Conservation (phyloP, 208 protist species). For the Balamuthia mandrillaris region DNA sequence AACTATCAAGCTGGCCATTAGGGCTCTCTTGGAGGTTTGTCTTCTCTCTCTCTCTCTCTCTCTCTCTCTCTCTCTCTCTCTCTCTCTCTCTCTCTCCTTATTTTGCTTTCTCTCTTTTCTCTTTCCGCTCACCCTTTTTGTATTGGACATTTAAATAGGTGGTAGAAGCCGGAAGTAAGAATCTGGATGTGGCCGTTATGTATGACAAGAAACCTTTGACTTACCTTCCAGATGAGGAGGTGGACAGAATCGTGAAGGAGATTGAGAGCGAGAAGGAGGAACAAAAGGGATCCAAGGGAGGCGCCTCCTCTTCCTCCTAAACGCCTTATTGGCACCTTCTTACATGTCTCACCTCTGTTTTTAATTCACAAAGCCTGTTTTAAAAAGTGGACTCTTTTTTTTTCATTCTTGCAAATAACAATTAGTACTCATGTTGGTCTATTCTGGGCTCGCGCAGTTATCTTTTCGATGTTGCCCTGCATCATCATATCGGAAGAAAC, state of each 20-base stretch:
- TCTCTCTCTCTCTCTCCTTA: neutral
- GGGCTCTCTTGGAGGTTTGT: conserved; percentile 96
- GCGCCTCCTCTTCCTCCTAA: no score
- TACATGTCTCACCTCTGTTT: no score
- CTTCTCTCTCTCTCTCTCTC: neutral
- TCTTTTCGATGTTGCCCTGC: neutral
- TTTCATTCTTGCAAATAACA: no score
- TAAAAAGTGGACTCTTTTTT: no score
- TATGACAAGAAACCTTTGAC: neutral
- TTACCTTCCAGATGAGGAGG: conserved; percentile 58
- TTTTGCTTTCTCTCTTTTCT: neutral
- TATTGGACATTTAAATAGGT: conserved; percentile 49
- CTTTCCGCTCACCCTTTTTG: neutral
- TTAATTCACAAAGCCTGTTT: no score
- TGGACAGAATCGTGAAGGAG: conserved; percentile 62
- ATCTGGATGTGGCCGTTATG: conserved; percentile 78
- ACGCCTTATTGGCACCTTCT: no score
- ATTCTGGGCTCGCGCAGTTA: conserved; percentile 3
- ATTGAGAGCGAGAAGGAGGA: conserved; percentile 73
- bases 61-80: no score
- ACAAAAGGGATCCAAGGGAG: no score
- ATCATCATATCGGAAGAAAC: conserved; percentile 3
- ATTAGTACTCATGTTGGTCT: no score
- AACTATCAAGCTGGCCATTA: conserved; percentile 94
- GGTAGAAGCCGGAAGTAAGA: conserved; percentile 81